phyloP scores from a whole-genome alignment of 495 filamentous ascomycete genomes.

The Tirmania nivea region DNA sequence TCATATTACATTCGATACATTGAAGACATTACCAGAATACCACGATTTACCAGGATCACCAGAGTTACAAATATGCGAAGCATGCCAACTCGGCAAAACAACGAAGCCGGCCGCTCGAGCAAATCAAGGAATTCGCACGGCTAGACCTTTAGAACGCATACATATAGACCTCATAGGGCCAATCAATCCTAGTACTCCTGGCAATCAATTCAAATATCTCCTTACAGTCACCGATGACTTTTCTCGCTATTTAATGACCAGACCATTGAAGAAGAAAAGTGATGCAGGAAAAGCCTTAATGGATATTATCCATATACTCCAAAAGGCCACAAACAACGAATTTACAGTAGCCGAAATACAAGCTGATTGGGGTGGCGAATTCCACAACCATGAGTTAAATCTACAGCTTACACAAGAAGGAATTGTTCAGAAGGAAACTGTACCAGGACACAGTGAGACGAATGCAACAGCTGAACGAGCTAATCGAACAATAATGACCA shows the following conservation, averaged over 20 bases:
- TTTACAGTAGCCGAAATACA: neutral
- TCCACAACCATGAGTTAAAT: no score
- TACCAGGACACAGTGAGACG: neutral
- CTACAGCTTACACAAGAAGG: no score
- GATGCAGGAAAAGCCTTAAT: no score
- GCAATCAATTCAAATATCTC: neutral
- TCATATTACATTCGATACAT: neutral
- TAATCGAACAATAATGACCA: neutral
- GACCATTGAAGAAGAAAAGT: no score
- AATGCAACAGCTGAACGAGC: neutral
- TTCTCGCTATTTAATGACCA: no score
- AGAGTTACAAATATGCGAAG: no score
- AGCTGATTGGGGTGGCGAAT: no score
- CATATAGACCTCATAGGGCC: neutral
- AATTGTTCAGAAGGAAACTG: neutral
- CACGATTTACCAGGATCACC: neutral
- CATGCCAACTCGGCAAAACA: neutral
- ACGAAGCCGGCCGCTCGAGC: neutral
- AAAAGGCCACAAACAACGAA: neutral
- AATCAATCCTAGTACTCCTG: neutral
- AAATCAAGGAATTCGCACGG: neutral
- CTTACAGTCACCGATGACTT: neutral
- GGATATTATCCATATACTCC: no score
- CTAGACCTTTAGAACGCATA: neutral
- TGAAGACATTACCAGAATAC: neutral